These are phyloP conservation scores for Picea sitchensis DNA, from an alignment of 75 land plant genomes.

Conservation along the genomic window DNA sequence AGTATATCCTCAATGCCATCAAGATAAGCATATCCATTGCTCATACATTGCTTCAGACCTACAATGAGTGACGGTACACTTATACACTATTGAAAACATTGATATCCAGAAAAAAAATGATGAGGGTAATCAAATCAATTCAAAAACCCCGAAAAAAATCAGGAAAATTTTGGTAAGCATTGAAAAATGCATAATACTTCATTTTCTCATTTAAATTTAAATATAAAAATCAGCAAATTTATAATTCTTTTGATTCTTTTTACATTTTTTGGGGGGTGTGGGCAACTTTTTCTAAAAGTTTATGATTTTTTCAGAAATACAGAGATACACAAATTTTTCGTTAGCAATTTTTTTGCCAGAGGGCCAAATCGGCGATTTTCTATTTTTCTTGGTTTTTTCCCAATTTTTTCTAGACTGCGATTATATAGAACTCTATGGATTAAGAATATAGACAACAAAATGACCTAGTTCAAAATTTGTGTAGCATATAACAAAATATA, in stretches of 20 bases:
- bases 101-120: background rate
- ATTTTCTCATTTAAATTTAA: background rate
- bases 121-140: background rate
- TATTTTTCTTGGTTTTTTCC: too few relatives aligned
- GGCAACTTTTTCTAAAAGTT: too few relatives aligned
- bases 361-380: too few relatives aligned
- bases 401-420: too few relatives aligned
- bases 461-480: background rate
- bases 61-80: constrained; percentile 6
- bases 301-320: too few relatives aligned
- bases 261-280: too few relatives aligned
- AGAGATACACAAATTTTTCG: too few relatives aligned
- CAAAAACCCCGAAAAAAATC: background rate
- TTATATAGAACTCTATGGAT: background rate
- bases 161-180: background rate
- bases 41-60: constrained; percentile 90
- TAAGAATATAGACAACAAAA: background rate
- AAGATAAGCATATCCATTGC: constrained; percentile 65
- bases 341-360: too few relatives aligned
- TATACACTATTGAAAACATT: too few relatives aligned
- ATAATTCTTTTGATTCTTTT: too few relatives aligned
- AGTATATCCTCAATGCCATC: constrained; percentile 83
- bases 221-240: too few relatives aligned
- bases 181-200: background rate
- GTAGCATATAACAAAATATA: background rate